Evolutionary conservation across 2,329 filamentous ascomycete species (phyloP).

Genomic region (Xylariaceae sp.): DNA sequence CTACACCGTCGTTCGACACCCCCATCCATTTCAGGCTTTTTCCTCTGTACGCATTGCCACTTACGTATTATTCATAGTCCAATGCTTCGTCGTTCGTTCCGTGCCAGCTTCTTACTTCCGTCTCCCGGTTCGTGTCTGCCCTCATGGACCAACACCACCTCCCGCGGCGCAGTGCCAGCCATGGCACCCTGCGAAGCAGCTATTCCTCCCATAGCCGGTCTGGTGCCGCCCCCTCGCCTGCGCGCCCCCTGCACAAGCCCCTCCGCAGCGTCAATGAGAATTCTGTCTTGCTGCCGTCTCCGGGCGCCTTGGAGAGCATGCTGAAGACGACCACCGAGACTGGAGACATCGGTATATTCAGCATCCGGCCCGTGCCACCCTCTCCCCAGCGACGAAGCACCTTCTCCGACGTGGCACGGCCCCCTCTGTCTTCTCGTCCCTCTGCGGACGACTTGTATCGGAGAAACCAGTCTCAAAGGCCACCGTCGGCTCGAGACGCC

Average conservation of each 20-base stretch:
- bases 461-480: slow-evolving; percentile 34
- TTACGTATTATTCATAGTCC: slow-evolving; percentile 21
- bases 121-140: slow-evolving; percentile 5
- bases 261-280: slow-evolving; percentile 38
- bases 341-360: slow-evolving; percentile 56
- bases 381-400: slow-evolving; percentile 22
- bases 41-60: slow-evolving; percentile 15
- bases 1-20: too few relatives aligned
- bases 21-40: slow-evolving; percentile 5
- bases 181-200: slow-evolving; percentile 23
- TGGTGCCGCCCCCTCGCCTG: slow-evolving; percentile 11
- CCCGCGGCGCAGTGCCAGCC: slow-evolving; percentile 24
- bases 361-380: slow-evolving; percentile 37
- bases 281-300: slow-evolving; percentile 35
- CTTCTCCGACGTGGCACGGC: slow-evolving; percentile 22
- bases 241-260: slow-evolving; percentile 29
- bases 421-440: slow-evolving; percentile 21
- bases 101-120: slow-evolving; percentile 3
- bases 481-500: slow-evolving; percentile 44
- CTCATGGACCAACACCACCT: slow-evolving; percentile 22
- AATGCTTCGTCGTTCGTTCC: slow-evolving; percentile 10
- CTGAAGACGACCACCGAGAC: slow-evolving; percentile 59
- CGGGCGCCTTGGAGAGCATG: slow-evolving; percentile 55
- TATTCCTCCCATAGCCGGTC: slow-evolving; percentile 17
- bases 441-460: slow-evolving; percentile 24